Percentiles rank a stretch among this genome's conserved stretches.
Conservation (phyloP, 305 asterid genomes). For the Rubia peregrina region DNA sequence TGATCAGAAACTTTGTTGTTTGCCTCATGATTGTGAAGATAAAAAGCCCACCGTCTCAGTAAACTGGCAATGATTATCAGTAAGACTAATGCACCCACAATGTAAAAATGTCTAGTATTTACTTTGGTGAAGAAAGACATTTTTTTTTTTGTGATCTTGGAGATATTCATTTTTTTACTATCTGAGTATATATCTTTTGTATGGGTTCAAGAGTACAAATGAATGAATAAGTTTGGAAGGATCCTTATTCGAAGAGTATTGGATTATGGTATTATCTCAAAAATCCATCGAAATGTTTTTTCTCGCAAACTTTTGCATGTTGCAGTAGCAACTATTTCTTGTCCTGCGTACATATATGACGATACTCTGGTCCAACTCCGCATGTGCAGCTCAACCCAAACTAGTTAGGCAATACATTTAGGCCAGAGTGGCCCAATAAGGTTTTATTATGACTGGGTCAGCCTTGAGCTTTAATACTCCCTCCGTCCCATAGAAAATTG, state of each 20-base stretch:
- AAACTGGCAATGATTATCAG: constrained; percentile 40
- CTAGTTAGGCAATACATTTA: too few relatives aligned
- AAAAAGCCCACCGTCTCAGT: constrained; percentile 37
- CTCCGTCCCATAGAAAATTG: too few relatives aligned
- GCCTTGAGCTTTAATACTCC: too few relatives aligned
- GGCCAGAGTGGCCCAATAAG: too few relatives aligned
- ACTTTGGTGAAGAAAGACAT: constrained; percentile 52
- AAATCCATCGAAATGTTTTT: not conserved
- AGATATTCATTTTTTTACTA: not conserved
- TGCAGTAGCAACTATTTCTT: not conserved
- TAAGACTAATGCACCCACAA: constrained; percentile 42
- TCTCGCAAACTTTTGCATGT: not conserved
- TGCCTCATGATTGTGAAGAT: constrained; percentile 9
- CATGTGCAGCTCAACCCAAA: too few relatives aligned
- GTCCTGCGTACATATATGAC: not conserved
- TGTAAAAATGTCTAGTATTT: constrained; percentile 38
- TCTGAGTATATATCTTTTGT: constrained; percentile 2
- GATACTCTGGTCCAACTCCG: too few relatives aligned
- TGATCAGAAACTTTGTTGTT: constrained; percentile 8
- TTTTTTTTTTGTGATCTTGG: not conserved
- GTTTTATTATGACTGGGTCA: too few relatives aligned
- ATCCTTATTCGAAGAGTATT: not conserved
- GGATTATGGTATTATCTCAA: not conserved
- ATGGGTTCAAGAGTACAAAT: not conserved
- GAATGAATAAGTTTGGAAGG: not conserved